Evolutionary conservation across 495 filamentous ascomycete genomes (phyloP).

Genomic region (Platismatia glauca): DNA sequence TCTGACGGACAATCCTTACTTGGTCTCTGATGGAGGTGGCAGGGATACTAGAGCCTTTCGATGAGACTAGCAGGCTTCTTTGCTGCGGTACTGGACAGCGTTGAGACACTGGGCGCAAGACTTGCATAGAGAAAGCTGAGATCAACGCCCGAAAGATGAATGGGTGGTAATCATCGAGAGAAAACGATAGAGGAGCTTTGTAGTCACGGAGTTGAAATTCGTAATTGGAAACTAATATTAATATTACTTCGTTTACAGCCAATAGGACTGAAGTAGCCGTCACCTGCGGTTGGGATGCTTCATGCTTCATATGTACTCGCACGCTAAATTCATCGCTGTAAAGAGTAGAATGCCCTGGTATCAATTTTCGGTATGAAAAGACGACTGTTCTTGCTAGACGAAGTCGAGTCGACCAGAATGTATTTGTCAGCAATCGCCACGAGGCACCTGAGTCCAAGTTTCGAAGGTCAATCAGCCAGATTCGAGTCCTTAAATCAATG

Average conservation of each 20-base stretch:
- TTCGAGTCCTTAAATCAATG: background rate
- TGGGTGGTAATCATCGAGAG: background rate
- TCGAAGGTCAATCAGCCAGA: background rate
- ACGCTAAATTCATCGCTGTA: background rate
- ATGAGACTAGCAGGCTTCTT: no score
- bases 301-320: background rate
- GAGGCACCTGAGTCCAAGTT: background rate
- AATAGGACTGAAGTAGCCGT: background rate
- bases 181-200: background rate
- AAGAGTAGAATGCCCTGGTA: background rate
- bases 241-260: background rate
- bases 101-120: no score
- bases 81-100: no score
- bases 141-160: no score
- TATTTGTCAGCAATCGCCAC: background rate
- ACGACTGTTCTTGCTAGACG: background rate
- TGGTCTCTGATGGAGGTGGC: no score
- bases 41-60: no score
- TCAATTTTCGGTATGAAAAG: background rate
- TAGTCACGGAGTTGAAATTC: background rate
- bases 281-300: background rate
- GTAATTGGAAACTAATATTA: background rate
- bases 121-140: no score
- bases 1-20: no score
- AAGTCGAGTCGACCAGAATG: background rate